A percentile compares a stretch with the other conserved stretches of the same genome.
These are phyloP conservation scores for Cystobasidium ongulense DNA, from an alignment of 768 basidiomycete genomes.

Conservation along the genomic window DNA sequence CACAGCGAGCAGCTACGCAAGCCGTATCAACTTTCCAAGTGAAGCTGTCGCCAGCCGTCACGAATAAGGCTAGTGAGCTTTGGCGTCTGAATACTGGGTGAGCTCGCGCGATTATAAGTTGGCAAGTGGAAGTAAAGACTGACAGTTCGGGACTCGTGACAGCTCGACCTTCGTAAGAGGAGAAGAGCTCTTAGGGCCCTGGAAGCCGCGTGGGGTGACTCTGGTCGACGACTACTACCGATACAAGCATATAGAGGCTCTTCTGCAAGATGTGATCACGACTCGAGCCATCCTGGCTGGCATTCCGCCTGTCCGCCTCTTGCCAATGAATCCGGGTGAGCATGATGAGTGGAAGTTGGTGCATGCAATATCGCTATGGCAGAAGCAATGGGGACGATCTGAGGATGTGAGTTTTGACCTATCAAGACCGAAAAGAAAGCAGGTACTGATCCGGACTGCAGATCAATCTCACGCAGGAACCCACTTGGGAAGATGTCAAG, in stretches of 20 bases:
- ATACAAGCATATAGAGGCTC: conserved; percentile 61
- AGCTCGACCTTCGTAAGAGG: conserved; percentile 74
- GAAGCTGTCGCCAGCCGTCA: conserved; percentile 69
- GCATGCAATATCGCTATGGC: conserved; percentile 71
- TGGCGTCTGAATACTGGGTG: conserved; percentile 92
- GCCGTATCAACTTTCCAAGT: conserved; percentile 77
- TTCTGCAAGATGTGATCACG: conserved; percentile 82
- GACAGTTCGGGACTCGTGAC: not conserved
- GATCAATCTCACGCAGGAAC: conserved; percentile 71
- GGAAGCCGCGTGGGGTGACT: conserved; percentile 80
- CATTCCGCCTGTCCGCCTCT: conserved; percentile 3
- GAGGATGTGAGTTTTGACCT: conserved; percentile 55
- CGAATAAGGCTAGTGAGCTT: conserved; percentile 75
- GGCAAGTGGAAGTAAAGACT: not conserved
- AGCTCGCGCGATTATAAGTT: not conserved
- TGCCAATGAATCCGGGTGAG: conserved; percentile 27
- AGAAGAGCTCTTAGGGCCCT: conserved; percentile 70
- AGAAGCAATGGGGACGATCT: conserved; percentile 65
- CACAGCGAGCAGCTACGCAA: conserved; percentile 66
- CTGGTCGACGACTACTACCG: conserved; percentile 78
- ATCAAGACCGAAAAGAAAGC: conserved; percentile 22
- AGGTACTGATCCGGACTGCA: conserved; percentile 43
- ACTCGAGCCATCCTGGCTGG: conserved; percentile 64
- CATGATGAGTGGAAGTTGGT: conserved; percentile 46
- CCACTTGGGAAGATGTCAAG: conserved; percentile 54